These are phyloP conservation scores for Neolecta irregularis DNA, from an alignment of 1,139 yeast species.

Conservation along the genomic window DNA sequence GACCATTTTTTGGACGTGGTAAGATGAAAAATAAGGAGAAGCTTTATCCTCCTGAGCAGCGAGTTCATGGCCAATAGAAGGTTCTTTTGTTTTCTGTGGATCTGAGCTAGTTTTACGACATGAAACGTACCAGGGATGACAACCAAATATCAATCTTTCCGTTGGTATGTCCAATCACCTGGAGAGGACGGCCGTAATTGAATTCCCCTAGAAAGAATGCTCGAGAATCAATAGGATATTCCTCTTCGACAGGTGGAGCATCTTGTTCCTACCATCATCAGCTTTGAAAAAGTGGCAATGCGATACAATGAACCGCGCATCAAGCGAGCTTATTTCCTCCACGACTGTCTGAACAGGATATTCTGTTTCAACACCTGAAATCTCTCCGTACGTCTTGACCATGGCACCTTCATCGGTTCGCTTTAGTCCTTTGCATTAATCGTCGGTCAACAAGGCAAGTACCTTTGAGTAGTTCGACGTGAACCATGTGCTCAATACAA, in stretches of 20 bases:
- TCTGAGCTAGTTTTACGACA: neutral
- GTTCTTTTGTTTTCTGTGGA: constrained; percentile 16
- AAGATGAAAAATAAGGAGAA: constrained; percentile 51
- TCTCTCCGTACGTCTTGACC: constrained; percentile 41
- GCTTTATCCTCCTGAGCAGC: constrained; percentile 41
- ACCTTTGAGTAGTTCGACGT: constrained; percentile 49
- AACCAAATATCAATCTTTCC: constrained; percentile 23
- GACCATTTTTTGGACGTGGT: constrained; percentile 45
- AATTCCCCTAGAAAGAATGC: constrained; percentile 77
- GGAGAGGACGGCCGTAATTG: constrained; percentile 78
- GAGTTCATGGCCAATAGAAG: constrained; percentile 30
- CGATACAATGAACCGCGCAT: constrained; percentile 39
- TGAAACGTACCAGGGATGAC: constrained; percentile 9
- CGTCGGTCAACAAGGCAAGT: neutral
- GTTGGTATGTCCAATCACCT: constrained; percentile 40
- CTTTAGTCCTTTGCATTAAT: constrained; percentile 37
- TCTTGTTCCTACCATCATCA: constrained; percentile 34
- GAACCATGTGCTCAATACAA: constrained; percentile 41
- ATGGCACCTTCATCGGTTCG: constrained; percentile 62
- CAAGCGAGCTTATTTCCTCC: constrained; percentile 56
- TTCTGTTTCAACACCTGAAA: constrained; percentile 30
- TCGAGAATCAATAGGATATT: constrained; percentile 57
- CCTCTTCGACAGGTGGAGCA: constrained; percentile 65
- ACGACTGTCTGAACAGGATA: constrained; percentile 72
- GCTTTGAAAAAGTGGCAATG: neutral